Percentiles rank a stretch among this genome's conserved stretches.
Evolutionary conservation across 768 basidiomycete genomes (phyloP).

Genomic region (Phlegmacium glaucopus): DNA sequence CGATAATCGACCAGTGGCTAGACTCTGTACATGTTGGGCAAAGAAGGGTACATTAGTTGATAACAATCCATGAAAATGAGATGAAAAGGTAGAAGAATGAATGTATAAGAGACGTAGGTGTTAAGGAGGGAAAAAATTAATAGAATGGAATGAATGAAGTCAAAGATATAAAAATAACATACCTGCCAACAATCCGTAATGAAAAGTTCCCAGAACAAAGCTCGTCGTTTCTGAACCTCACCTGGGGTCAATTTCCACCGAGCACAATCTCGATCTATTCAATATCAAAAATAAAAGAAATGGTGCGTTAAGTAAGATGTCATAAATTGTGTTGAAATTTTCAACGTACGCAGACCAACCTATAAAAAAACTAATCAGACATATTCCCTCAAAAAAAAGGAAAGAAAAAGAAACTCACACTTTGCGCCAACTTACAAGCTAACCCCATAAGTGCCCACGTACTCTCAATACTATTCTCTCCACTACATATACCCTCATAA

Average conservation of each 20-base stretch:
- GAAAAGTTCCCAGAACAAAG: constrained; percentile 72
- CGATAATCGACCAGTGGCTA: constrained; percentile 66
- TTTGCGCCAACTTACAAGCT: constrained; percentile 64
- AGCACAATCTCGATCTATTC: constrained; percentile 67
- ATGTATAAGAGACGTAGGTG: no score
- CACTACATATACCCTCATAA: constrained; percentile 63
- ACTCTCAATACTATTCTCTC: constrained; percentile 67
- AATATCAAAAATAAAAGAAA: constrained; percentile 6
- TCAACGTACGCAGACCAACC: constrained; percentile 64
- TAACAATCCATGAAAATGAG: not conserved
- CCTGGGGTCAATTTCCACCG: constrained; percentile 59
- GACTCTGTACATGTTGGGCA: constrained; percentile 38
- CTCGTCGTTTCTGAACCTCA: constrained; percentile 69
- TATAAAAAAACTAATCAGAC: constrained; percentile 21
- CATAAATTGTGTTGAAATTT: constrained; percentile 1
- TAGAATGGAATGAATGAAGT: no score
- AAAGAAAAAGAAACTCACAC: constrained; percentile 40
- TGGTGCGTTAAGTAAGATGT: no score
- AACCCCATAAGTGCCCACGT: constrained; percentile 68
- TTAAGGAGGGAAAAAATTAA: no score
- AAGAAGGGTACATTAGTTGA: not conserved
- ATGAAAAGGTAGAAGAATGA: no score
- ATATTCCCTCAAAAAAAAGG: constrained; percentile 5
- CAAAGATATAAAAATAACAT: constrained; percentile 8
- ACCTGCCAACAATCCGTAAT: constrained; percentile 78